Evolutionary conservation across 768 basidiomycete species (phyloP).

Genomic region (Phylloporus arenicola): DNA sequence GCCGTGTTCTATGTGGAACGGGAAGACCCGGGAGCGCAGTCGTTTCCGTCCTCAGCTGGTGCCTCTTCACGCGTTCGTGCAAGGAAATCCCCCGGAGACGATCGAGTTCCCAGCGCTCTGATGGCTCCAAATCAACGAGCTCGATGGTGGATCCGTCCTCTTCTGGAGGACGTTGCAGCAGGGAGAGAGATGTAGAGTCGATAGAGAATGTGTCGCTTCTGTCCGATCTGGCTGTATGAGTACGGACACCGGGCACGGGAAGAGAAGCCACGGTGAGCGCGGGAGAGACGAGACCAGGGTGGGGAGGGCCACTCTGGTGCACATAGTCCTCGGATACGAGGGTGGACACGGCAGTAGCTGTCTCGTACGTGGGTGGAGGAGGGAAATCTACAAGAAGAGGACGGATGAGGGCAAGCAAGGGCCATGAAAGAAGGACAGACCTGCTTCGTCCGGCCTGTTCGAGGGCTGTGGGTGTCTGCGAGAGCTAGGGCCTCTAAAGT

Average conservation of each 20-base stretch:
- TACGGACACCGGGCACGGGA: constrained; percentile 10
- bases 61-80: constrained; percentile 36
- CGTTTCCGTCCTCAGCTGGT: constrained; percentile 32
- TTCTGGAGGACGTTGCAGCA: constrained; percentile 26
- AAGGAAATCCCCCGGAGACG: constrained; percentile 39
- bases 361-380: constrained; percentile 72
- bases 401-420: constrained; percentile 1
- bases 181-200: constrained; percentile 13
- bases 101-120: constrained; percentile 41
- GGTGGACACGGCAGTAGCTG: constrained; percentile 40
- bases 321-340: constrained; percentile 39
- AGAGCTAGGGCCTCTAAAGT: constrained; percentile 29
- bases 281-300: constrained; percentile 22
- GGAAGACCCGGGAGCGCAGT: constrained; percentile 14
- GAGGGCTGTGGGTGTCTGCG: constrained; percentile 24
- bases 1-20: constrained; percentile 26
- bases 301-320: constrained; percentile 23
- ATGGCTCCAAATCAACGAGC: constrained; percentile 46
- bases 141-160: constrained; percentile 49
- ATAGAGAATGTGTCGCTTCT: constrained; percentile 22
- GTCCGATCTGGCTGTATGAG: constrained; percentile 15
- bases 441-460: constrained; percentile 28
- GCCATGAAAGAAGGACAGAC: constrained; percentile 16
- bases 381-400: constrained; percentile 49
- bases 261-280: constrained; percentile 23